These are phyloP conservation scores for Paraurostyla sp. DNA, from an alignment of 73 alveolate genomes.

Conservation along the genomic window DNA sequence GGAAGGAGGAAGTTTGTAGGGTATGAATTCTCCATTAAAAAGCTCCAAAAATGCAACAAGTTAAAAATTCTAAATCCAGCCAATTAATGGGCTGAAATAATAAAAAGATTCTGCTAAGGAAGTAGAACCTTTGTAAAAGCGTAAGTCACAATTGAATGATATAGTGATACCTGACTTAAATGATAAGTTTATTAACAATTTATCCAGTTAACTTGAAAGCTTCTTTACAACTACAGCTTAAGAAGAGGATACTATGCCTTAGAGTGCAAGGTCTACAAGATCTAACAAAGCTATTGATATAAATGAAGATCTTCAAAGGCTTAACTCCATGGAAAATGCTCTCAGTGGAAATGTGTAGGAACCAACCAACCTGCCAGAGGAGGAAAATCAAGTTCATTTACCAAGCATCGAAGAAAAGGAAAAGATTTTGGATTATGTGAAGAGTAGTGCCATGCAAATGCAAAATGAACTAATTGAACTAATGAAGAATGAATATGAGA, in stretches of 20 bases:
- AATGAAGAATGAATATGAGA: constrained; percentile 44
- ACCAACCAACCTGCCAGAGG: not conserved
- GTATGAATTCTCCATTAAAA: not conserved
- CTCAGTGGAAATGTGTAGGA: not conserved
- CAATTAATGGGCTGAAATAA: too few species aligned
- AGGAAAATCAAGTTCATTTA: not conserved
- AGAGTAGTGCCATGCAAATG: constrained; percentile 24
- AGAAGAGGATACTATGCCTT: not conserved
- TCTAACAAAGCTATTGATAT: not conserved
- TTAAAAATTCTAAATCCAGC: too few species aligned
- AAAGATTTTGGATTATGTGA: constrained; percentile 32
- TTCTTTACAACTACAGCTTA: constrained; percentile 7
- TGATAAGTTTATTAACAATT: constrained; percentile 29
- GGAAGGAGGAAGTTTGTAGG: not conserved
- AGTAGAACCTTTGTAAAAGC: not conserved
- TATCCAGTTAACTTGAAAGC: not conserved
- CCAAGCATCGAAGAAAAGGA: constrained; percentile 2
- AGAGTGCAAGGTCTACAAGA: too few species aligned
- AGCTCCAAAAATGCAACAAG: too few species aligned
- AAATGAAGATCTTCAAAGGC: not conserved
- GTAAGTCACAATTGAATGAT: not conserved
- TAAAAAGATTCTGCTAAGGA: not conserved
- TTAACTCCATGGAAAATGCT: not conserved
- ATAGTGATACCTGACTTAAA: not conserved
- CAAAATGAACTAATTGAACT: constrained; percentile 5